Evolutionary conservation across 495 filamentous ascomycete species (phyloP).

Genomic region (Chaetomidium leptoderma): DNA sequence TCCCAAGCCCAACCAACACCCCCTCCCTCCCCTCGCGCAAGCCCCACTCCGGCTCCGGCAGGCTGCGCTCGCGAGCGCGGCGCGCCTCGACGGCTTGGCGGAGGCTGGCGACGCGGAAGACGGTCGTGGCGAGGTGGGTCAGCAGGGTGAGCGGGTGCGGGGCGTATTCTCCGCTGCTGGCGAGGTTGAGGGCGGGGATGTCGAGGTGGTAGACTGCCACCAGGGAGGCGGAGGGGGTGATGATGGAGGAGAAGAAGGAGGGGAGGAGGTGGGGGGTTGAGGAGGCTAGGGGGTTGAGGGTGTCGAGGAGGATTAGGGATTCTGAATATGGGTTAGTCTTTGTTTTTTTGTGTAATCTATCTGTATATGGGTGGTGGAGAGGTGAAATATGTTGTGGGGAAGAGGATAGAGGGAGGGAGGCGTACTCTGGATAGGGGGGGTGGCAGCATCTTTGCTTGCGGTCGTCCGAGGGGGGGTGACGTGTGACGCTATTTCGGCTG

Average conservation of each 20-base stretch:
- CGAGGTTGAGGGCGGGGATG: constrained; percentile 43
- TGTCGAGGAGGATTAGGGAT: constrained; percentile 60
- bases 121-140: constrained; percentile 47
- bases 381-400: constrained; percentile 6
- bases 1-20: constrained; percentile 56
- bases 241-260: constrained; percentile 51
- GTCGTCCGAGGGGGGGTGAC: constrained; percentile 32
- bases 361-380: background rate
- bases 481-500: constrained; percentile 54
- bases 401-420: constrained; percentile 36
- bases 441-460: constrained; percentile 31
- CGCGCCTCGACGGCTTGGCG: constrained; percentile 65
- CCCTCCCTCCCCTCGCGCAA: constrained; percentile 71
- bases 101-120: constrained; percentile 52
- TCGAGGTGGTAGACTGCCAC: constrained; percentile 66
- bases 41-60: constrained; percentile 70
- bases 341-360: background rate
- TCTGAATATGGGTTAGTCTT: constrained; percentile 41
- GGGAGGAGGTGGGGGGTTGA: constrained; percentile 41
- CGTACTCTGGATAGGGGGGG: constrained; percentile 33
- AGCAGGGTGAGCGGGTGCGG: constrained; percentile 63
- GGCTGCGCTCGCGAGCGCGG: constrained; percentile 62
- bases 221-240: constrained; percentile 52
- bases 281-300: constrained; percentile 50
- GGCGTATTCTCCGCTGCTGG: constrained; percentile 47